Conservation (phyloP, 805 yeast genomes). For the Komagataella mondaviorum region DNA sequence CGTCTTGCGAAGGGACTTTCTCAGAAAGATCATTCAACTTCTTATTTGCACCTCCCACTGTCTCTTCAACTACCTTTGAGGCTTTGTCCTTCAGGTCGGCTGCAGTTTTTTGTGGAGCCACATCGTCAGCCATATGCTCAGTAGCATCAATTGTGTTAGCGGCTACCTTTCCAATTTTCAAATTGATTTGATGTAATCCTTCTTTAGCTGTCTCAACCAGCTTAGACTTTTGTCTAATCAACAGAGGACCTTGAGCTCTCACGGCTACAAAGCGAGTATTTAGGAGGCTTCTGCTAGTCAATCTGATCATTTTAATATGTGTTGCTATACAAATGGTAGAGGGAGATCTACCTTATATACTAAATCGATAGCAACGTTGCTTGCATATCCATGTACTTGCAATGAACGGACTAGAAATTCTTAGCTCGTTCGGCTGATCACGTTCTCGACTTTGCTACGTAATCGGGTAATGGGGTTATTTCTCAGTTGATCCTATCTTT, state of each 20-base stretch:
- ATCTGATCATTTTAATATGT: neutral
- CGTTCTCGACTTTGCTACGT: neutral
- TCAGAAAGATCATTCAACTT: conserved; percentile 1
- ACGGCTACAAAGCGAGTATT: neutral
- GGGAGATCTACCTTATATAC: neutral
- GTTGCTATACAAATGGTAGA: neutral
- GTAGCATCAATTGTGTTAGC: conserved; percentile 27
- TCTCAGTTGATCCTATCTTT: neutral
- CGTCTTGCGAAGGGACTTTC: neutral
- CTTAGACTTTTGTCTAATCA: neutral
- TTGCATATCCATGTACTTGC: neutral
- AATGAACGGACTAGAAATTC: neutral
- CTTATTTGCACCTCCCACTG: conserved; percentile 4
- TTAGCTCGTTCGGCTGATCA: neutral
- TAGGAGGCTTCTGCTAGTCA: neutral
- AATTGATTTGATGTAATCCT: conserved; percentile 8
- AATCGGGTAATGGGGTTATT: neutral
- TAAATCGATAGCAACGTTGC: neutral
- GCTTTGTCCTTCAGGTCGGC: conserved; percentile 4
- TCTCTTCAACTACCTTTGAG: neutral
- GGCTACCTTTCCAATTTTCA: conserved; percentile 24
- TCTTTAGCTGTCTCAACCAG: conserved; percentile 12
- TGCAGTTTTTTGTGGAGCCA: conserved; percentile 1
- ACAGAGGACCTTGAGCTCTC: neutral
- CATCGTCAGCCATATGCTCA: conserved; percentile 13